phyloP scores from a whole-genome alignment of 371 early-diverging fungal genomes.

The Mortierella sp. region DNA sequence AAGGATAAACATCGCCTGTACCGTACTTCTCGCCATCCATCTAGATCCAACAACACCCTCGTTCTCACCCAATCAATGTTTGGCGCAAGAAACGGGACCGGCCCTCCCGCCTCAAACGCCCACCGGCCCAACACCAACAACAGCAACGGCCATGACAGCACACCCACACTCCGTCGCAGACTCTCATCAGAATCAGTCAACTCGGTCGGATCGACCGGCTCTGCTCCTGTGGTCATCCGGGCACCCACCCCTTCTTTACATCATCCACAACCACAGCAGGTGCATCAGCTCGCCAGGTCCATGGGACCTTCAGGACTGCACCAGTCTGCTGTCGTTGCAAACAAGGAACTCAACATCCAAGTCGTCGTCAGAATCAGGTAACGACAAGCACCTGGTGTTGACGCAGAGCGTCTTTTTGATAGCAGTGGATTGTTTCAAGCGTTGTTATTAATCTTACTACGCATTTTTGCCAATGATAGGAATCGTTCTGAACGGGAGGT shows the following conservation, averaged over 20 bases:
- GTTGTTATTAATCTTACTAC: background rate
- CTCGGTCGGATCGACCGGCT: conserved; percentile 25
- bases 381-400: background rate
- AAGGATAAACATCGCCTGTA: background rate
- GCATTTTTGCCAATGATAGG: conserved; percentile 5
- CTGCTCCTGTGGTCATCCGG: background rate
- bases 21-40: background rate
- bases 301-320: conserved; percentile 5
- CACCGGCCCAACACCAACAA: conserved; percentile 14
- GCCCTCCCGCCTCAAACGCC: conserved; percentile 18
- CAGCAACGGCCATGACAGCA: background rate
- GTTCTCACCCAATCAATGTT: conserved; percentile 21
- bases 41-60: background rate
- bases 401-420: background rate
- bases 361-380: conserved; percentile 57
- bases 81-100: conserved; percentile 46
- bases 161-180: conserved; percentile 14
- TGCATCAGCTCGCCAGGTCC: conserved; percentile 7
- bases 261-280: background rate
- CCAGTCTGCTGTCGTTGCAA: conserved; percentile 12
- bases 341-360: conserved; percentile 57
- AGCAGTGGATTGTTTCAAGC: background rate
- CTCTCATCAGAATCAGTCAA: conserved; percentile 43
- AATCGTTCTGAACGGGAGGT: conserved; percentile 43
- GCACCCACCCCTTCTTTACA: background rate